These are phyloP conservation scores for Anthostomella pinea DNA, from an alignment of 2,329 filamentous ascomycete species.

Conservation along the genomic window DNA sequence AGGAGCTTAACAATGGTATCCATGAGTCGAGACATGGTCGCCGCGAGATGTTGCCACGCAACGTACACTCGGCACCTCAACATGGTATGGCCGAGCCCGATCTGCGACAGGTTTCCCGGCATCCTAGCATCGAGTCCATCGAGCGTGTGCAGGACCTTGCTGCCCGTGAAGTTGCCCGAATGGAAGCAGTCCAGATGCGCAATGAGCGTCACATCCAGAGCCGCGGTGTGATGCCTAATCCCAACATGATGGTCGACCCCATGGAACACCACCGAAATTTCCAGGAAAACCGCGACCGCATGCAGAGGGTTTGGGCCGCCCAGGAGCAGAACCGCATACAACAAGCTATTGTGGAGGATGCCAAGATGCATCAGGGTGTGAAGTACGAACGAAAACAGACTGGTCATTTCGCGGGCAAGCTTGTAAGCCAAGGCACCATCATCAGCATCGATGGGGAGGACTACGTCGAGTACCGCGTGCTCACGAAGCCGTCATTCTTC, in stretches of 20 bases:
- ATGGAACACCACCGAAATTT: slow-evolving; percentile 36
- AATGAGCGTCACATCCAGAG: slow-evolving; percentile 46
- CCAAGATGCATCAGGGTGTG: slow-evolving; percentile 56
- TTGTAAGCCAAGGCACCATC: slow-evolving; percentile 60
- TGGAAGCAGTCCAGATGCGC: slow-evolving; percentile 50
- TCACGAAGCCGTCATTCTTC: slow-evolving; percentile 62
- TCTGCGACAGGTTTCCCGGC: slow-evolving; percentile 34
- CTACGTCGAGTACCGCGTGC: slow-evolving; percentile 64
- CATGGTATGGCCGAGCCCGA: slow-evolving; percentile 35
- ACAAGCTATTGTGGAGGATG: slow-evolving; percentile 42
- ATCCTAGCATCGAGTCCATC: slow-evolving; percentile 32
- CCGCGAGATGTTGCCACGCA: slow-evolving; percentile 32
- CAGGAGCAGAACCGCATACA: slow-evolving; percentile 41
- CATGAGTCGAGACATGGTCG: slow-evolving; percentile 43
- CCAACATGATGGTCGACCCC: slow-evolving; percentile 2
- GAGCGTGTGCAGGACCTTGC: slow-evolving; percentile 50
- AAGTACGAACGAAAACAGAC: slow-evolving; percentile 61
- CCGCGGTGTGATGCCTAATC: slow-evolving; percentile 33
- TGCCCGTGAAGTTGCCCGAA: slow-evolving; percentile 49
- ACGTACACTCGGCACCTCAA: slow-evolving; percentile 30
- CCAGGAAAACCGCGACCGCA: slow-evolving; percentile 49
- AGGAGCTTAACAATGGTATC: slow-evolving; percentile 9
- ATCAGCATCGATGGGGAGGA: slow-evolving; percentile 65
- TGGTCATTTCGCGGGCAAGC: slow-evolving; percentile 60
- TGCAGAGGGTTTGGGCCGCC: slow-evolving; percentile 55